Evolutionary conservation across 345 rosid species (phyloP), one percentile per base, ranked within the genome.

Genomic region (Brassica cretica): DNA sequence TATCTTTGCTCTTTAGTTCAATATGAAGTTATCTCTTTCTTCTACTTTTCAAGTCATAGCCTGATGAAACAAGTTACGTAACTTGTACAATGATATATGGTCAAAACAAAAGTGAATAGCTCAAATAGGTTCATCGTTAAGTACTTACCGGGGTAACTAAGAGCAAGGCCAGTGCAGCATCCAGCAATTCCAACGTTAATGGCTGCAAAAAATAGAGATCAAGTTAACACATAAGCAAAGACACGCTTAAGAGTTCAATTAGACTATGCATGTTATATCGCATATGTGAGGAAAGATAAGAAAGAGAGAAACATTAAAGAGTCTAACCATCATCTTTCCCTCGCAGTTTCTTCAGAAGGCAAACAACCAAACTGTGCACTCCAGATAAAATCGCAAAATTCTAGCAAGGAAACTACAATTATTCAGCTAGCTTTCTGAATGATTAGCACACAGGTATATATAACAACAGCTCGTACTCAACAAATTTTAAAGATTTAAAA

Each of bases 141-240:
- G 68, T 27, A 62, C 33, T 71, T 84, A 93, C 98, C 97, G 12
- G 97, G 98, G 82, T 85, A 88, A 83, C 98, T 93, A 73, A 89
- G 83, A 82, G 93, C 97, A 74, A 89, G 86, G 30, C 97, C 95
- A 75, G 97, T 89, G 80, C 97, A 93, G 76, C 98, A 93, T 60
- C 98, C 97, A 75, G 94, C 99, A 66, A 95, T 85, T 80, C 97
- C 97, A 37, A 94, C 89, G 86, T 93, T 95, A 68, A 91, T 76
- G 72, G 84, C 99, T 95, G 84, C 86, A 82, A 16, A 55, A 72
- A 44, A 73, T 19, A 25, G 72, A 78, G 70, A 71, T 62, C 27
- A 53, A 61, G 16, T 8, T 19, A 39, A 60, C 72, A 63, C 53
- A 78, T 53, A 78, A 60, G 58, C 72, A 16, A 70, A 25, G 6